These are phyloP conservation scores for Tieghemiomyces parasiticus DNA, from an alignment of 192 early-diverging fungal species.

Conservation along the genomic window DNA sequence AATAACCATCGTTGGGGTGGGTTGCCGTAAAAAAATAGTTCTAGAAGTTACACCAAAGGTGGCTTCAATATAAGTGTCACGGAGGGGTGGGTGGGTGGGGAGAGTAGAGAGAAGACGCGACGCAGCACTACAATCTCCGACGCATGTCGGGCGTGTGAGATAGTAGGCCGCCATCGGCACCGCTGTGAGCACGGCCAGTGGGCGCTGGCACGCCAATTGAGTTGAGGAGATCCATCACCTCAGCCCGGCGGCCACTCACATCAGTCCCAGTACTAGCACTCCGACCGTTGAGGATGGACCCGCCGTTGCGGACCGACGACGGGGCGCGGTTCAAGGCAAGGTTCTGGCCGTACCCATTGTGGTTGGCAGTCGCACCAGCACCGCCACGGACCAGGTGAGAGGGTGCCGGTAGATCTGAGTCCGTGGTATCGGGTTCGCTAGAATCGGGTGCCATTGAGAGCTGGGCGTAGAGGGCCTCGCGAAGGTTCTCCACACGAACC, in stretches of 20 bases:
- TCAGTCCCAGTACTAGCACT: background rate
- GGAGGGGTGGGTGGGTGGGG: no score
- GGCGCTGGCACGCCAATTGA: background rate
- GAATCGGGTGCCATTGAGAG: background rate
- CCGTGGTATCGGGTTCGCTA: constrained; percentile 9
- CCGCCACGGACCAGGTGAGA: no score
- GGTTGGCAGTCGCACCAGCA: no score
- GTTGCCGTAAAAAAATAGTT: no score
- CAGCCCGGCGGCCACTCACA: background rate
- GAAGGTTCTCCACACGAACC: constrained; percentile 9
- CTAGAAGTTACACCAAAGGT: no score
- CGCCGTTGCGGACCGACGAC: no score
- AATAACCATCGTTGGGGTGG: no score
- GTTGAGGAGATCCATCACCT: background rate
- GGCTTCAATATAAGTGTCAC: no score
- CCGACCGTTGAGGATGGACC: no score
- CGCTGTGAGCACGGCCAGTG: background rate
- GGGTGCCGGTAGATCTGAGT: constrained; percentile 1
- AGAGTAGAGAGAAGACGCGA: no score
- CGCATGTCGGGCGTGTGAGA: background rate
- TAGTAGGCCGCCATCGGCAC: background rate
- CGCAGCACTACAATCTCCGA: background rate
- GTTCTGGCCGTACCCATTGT: no score
- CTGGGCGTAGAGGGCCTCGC: constrained; percentile 11
- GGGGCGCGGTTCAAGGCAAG: no score